phyloP scores from a whole-genome alignment of 768 basidiomycete genomes.

The Psilocybe azurescens region DNA sequence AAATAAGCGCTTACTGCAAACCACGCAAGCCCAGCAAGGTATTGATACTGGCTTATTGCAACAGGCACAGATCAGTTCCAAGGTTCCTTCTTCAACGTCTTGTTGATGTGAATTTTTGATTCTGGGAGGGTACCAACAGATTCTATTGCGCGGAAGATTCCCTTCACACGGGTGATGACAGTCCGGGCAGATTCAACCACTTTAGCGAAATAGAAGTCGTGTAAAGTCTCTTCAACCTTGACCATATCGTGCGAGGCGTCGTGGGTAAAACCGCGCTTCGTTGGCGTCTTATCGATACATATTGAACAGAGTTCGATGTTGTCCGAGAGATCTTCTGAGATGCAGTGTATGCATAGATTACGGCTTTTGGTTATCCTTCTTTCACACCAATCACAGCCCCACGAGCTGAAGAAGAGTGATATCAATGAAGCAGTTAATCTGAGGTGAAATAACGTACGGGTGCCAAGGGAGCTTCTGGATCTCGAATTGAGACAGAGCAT shows the following conservation, averaged over 20 bases:
- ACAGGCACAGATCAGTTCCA: slow-evolving; percentile 25
- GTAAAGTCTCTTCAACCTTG: slow-evolving; percentile 36
- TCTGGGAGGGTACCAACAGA: slow-evolving; percentile 5
- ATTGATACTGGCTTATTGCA: slow-evolving; percentile 24
- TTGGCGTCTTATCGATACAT: slow-evolving; percentile 34
- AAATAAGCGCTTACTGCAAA: slow-evolving; percentile 23
- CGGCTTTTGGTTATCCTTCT: slow-evolving; percentile 36
- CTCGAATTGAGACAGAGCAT: slow-evolving; percentile 36
- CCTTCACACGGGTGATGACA: slow-evolving; percentile 30
- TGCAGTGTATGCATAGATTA: slow-evolving; percentile 37
- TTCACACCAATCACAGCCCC: slow-evolving; percentile 39
- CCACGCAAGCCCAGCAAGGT: slow-evolving; percentile 31
- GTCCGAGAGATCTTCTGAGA: slow-evolving; percentile 37
- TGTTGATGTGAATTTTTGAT: background rate
- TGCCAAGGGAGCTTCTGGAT: slow-evolving; percentile 41
- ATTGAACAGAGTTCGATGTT: slow-evolving; percentile 38
- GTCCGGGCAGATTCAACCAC: slow-evolving; percentile 32
- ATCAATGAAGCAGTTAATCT: background rate
- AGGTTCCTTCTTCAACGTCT: background rate
- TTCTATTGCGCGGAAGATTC: slow-evolving; percentile 31
- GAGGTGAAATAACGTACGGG: slow-evolving; percentile 29
- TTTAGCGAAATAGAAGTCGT: slow-evolving; percentile 35
- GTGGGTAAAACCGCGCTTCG: slow-evolving; percentile 35
- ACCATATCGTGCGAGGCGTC: slow-evolving; percentile 36
- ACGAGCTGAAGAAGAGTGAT: slow-evolving; percentile 12